Evolutionary conservation across 768 basidiomycete species (phyloP).

Genomic region (Steccherinum ochraceum): DNA sequence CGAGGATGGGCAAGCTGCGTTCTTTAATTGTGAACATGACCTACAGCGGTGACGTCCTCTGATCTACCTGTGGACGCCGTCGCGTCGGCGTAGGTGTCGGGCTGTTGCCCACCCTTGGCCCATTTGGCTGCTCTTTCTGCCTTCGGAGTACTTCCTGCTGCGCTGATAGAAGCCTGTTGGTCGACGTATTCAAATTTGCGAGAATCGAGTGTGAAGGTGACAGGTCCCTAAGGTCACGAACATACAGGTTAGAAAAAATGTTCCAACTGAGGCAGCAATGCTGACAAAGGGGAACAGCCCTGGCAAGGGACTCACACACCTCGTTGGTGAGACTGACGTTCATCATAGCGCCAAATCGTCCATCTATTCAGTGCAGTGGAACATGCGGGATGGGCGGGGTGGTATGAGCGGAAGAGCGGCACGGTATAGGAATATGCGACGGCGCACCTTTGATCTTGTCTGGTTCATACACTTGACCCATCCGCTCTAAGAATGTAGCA

Average conservation of each 20-base stretch:
- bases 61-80: too few species aligned
- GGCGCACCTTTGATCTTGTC: slow-evolving; percentile 73
- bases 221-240: slow-evolving; percentile 54
- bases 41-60: neutral
- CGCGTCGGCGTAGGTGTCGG: neutral
- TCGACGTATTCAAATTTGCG: slow-evolving; percentile 67
- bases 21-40: neutral
- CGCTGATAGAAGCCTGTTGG: neutral
- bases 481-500: slow-evolving; percentile 59
- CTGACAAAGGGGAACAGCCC: slow-evolving; percentile 1
- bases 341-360: slow-evolving; percentile 98
- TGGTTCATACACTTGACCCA: slow-evolving; percentile 60
- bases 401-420: slow-evolving; percentile 7
- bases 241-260: slow-evolving; percentile 6
- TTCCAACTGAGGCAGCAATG: neutral
- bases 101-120: neutral
- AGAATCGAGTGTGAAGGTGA: slow-evolving; percentile 81
- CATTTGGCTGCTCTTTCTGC: neutral
- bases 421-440: slow-evolving; percentile 3
- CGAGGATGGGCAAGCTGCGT: neutral
- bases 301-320: slow-evolving; percentile 33
- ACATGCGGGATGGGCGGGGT: too few species aligned
- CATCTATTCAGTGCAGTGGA: slow-evolving; percentile 46
- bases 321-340: slow-evolving; percentile 83
- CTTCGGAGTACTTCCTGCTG: slow-evolving; percentile 3